Conservation (phyloP, 1,139 yeast genomes). For the Kodamaea sp. region DNA sequence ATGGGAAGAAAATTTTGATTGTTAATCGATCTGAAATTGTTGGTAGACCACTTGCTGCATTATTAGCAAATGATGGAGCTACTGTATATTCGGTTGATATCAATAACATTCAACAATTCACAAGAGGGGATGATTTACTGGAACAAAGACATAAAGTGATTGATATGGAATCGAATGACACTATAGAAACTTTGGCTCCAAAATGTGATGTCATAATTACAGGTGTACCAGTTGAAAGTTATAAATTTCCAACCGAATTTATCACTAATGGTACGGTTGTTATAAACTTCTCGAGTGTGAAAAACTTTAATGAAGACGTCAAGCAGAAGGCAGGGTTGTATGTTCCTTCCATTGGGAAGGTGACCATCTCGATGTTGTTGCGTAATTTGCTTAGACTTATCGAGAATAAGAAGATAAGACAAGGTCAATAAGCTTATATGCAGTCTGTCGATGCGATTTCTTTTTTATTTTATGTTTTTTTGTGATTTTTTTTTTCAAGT, state of each 20-base stretch:
- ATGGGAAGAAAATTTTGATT: conserved; percentile 86
- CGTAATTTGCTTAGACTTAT: conserved; percentile 81
- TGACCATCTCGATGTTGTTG: conserved; percentile 88
- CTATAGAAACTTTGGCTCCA: conserved; percentile 62
- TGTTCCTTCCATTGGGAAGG: conserved; percentile 95
- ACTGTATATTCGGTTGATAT: conserved; percentile 89
- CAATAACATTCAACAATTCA: conserved; percentile 82
- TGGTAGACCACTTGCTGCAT: conserved; percentile 94
- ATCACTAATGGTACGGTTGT: conserved; percentile 87
- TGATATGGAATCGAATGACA: conserved; percentile 51
- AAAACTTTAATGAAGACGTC: conserved; percentile 77
- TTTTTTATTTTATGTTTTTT: not conserved
- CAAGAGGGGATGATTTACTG: conserved; percentile 88
- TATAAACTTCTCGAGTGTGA: conserved; percentile 83
- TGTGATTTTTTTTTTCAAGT: not conserved
- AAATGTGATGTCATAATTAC: conserved; percentile 89
- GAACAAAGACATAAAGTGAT: conserved; percentile 80
- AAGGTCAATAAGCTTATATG: conserved; percentile 6
- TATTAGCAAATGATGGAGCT: conserved; percentile 96
- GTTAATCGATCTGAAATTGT: conserved; percentile 95
- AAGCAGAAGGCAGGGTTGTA: conserved; percentile 84
- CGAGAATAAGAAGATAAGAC: conserved; percentile 50
- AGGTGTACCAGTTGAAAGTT: conserved; percentile 82
- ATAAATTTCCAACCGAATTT: conserved; percentile 80
- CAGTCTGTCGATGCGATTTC: not conserved